Conservation (phyloP, 1,284 basidiomycete genomes). For the Phlebopus sp. region DNA sequence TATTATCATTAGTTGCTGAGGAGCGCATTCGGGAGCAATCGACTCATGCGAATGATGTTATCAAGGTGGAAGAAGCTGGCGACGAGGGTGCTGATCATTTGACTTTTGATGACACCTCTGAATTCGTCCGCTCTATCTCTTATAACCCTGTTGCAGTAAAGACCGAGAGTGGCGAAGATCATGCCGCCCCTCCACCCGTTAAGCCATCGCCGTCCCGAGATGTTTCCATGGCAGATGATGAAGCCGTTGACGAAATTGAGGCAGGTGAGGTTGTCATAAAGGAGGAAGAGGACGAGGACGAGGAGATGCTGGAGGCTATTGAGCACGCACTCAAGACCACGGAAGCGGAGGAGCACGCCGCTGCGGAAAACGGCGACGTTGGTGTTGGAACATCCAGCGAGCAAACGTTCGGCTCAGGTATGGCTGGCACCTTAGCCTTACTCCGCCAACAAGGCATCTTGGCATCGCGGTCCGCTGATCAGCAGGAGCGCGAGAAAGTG, state of each 20-base stretch:
- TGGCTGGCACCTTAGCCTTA: slow-evolving; percentile 86
- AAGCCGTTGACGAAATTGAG: slow-evolving; percentile 71
- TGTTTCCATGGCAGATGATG: slow-evolving; percentile 59
- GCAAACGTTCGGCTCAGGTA: slow-evolving; percentile 73
- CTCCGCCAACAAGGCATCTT: slow-evolving; percentile 92
- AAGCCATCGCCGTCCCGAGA: slow-evolving; percentile 48
- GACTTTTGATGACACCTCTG: slow-evolving; percentile 95
- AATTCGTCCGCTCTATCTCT: slow-evolving; percentile 91
- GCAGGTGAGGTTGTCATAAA: slow-evolving; percentile 76
- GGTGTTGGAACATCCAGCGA: slow-evolving; percentile 66
- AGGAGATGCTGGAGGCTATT: slow-evolving; percentile 70
- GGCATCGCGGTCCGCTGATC: slow-evolving; percentile 62
- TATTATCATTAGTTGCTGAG: slow-evolving; percentile 54
- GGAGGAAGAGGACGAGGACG: slow-evolving; percentile 72
- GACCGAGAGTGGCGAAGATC: slow-evolving; percentile 46
- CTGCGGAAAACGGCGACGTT: slow-evolving; percentile 33
- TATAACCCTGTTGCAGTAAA: slow-evolving; percentile 57
- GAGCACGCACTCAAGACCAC: slow-evolving; percentile 61
- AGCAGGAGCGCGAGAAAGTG: slow-evolving; percentile 74
- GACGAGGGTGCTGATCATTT: slow-evolving; percentile 61
- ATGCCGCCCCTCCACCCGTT: slow-evolving; percentile 32
- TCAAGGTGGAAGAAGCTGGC: slow-evolving; percentile 64
- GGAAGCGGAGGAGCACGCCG: slow-evolving; percentile 51
- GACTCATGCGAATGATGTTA: slow-evolving; percentile 40
- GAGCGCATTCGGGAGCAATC: slow-evolving; percentile 56